Base-by-base conservation (phyloP, 495 filamentous ascomycete species). In the Echria macrotheca region DNA sequence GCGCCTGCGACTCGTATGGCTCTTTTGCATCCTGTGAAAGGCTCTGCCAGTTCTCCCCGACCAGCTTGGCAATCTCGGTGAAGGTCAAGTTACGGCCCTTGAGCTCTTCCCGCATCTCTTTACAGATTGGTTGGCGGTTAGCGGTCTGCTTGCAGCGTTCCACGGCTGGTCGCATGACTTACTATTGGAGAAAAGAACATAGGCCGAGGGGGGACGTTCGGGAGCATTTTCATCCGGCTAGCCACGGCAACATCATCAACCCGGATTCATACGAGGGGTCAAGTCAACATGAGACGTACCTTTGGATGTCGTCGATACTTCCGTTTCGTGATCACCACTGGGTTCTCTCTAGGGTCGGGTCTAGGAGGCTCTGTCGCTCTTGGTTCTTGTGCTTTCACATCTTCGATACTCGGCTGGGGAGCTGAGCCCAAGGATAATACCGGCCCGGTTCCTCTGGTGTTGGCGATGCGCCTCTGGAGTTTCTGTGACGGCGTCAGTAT, bases 161-260 rank as follows among this genome's bases (percentile, higher is more conserved):
- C 17, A 35, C 33, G 22, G 22, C 24, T 26, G 11, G 33, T 44
- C 24, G 21, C 31, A 23, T 38, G 39, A 73, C 81, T 64, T 68
- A 87, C 84, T 84, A 61, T 89, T 89, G 3, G 86, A 88, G 60
- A 90, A 90, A 45, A 90, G 80, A 18, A 90, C 86, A 63, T 90
- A 90, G 28, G 86, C 86, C 8, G 86, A 89, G 1, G 86, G 82
- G 18, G 86, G 82, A 21, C 86, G 70, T 57, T 87, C 84, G 12
- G 86, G 86, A 3, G 86, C 86, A 71, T 87, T 76, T 38, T 87
- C 86, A 52, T 90, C 86, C 11, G 84, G 67, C 81, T 87, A 50
- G 23, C 8, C 33, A 49, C 28, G 32, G 7, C 22, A 35, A 53
- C 38, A 35, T 33, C 25, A 44, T 55, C 37, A 59, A 22, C 19